phyloP scores from a whole-genome alignment of 1,139 yeast genomes.

The Pneumocystis jirovecii region DNA sequence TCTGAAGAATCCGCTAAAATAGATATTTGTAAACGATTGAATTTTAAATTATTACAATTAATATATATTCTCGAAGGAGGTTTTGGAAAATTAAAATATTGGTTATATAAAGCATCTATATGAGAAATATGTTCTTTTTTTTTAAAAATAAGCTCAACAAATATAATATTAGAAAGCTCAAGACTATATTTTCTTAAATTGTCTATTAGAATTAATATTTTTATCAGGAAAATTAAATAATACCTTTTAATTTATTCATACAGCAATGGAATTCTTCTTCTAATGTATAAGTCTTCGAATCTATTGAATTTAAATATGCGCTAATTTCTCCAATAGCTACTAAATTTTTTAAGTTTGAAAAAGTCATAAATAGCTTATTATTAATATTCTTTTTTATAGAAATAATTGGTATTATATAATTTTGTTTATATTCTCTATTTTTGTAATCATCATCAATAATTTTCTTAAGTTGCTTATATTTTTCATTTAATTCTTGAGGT shows the following conservation, averaged over 20 bases:
- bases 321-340: not conserved
- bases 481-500: conserved; percentile 1
- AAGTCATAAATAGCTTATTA: not conserved
- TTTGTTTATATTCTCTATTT: not conserved
- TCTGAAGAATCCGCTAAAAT: conserved; percentile 7
- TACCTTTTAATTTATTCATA: not conserved
- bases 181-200: not conserved
- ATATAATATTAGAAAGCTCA: not conserved
- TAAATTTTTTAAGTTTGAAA: not conserved
- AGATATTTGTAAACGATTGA: conserved; percentile 26
- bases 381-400: not conserved
- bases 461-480: not conserved
- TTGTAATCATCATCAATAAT: not conserved
- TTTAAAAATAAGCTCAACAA: not conserved
- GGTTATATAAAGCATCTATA: conserved; percentile 14
- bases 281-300: not conserved
- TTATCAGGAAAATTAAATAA: not conserved
- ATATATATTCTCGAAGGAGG: conserved; percentile 89
- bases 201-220: not conserved
- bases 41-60: conserved; percentile 37
- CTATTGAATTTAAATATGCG: not conserved
- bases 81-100: conserved; percentile 37
- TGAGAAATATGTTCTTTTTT: not conserved
- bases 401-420: not conserved
- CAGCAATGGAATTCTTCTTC: not conserved